Conservation (phyloP, 78 protist genomes). For the Guillardia theta region DNA sequence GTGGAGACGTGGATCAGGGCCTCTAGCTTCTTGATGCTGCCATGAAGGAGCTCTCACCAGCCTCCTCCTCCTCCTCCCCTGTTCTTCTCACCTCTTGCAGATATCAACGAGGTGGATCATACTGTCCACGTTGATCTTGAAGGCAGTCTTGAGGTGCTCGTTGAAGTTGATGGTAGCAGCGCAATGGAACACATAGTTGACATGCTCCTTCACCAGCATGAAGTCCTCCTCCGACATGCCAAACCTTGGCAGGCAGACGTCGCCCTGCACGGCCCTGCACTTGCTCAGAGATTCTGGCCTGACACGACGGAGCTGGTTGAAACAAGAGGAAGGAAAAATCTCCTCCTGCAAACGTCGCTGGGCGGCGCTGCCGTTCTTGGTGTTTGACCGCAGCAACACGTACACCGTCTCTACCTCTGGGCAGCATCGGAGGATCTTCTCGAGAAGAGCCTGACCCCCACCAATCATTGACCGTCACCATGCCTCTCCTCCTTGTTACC, state of each 20-base stretch:
- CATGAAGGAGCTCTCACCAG: background rate
- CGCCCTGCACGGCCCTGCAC: constrained; percentile 69
- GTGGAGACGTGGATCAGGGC: constrained; percentile 81
- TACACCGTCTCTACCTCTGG: constrained; percentile 51
- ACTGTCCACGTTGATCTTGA: constrained; percentile 64
- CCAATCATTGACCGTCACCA: background rate
- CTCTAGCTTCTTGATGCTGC: constrained; percentile 23
- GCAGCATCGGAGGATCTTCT: constrained; percentile 67
- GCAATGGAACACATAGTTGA: constrained; percentile 58
- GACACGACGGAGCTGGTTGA: constrained; percentile 30
- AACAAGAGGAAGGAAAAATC: constrained; percentile 52
- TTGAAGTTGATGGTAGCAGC: constrained; percentile 84
- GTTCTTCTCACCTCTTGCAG: background rate
- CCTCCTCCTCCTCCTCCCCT: background rate
- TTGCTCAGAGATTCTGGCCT: constrained; percentile 6
- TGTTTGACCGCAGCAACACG: constrained; percentile 39
- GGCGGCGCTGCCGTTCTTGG: background rate
- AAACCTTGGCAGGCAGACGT: constrained; percentile 55
- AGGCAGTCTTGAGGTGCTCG: constrained; percentile 68
- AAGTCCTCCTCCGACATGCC: constrained; percentile 37
- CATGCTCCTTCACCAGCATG: background rate
- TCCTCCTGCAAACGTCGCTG: constrained; percentile 67
- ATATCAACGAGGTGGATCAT: constrained; percentile 60
- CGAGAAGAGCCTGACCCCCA: constrained; percentile 53
- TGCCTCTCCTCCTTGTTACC: background rate